phyloP scores from a whole-genome alignment of 73 alveolate species.

The Paramecium sonneborni region DNA sequence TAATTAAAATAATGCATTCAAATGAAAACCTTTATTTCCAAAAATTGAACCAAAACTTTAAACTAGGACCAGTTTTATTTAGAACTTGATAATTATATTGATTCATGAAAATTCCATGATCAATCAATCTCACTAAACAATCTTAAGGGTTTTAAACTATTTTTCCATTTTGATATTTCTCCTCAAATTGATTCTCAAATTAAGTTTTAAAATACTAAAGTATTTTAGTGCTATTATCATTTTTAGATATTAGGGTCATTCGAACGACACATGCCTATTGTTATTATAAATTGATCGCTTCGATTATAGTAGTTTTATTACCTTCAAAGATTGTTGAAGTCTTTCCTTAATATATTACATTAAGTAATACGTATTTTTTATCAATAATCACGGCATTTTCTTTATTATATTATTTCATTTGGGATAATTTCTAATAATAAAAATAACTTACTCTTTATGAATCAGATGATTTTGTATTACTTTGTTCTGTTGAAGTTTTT shows the following conservation, averaged over 20 bases:
- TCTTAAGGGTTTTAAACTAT: neutral
- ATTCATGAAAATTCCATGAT: neutral
- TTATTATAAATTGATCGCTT: neutral
- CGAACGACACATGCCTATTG: neutral
- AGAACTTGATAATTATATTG: neutral
- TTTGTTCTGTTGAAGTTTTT: neutral
- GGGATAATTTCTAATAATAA: neutral
- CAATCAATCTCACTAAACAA: neutral
- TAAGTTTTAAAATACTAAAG: neutral
- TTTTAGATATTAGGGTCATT: neutral
- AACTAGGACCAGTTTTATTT: neutral
- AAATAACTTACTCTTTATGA: neutral
- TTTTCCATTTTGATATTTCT: neutral
- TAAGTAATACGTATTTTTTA: neutral
- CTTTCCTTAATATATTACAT: neutral
- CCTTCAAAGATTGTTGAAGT: conserved; percentile 1
- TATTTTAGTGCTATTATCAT: neutral
- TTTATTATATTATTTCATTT: neutral
- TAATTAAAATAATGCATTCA: neutral
- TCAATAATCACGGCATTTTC: neutral
- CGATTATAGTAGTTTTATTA: neutral
- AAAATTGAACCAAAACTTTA: neutral
- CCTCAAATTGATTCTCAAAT: neutral
- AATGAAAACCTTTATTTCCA: neutral
- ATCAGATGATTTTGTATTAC: neutral